Evolutionary conservation across 2,329 filamentous ascomycete genomes (phyloP), one percentile per base, ranked within the genome.

Genomic region (Venturia nashicola): DNA sequence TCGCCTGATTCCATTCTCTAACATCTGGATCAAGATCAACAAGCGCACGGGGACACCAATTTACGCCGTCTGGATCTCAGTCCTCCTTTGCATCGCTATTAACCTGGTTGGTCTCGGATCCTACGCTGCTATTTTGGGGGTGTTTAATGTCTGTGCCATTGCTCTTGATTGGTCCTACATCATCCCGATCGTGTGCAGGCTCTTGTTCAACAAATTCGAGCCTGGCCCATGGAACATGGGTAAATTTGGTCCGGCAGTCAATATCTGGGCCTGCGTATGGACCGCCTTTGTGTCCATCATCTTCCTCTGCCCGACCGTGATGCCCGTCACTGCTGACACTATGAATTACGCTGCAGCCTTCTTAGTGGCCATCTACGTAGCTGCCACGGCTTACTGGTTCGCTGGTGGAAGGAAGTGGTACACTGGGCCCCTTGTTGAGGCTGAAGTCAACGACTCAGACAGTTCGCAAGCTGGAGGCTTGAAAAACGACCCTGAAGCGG

Each of bases 181-280:
- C 71, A 83, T 84, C 65, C 82, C 82, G 36, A 82, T 84, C 68
- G 72, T 87, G 23, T 89, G 88, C 77, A 86, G 86, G 78, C 78
- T 81, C 39, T 87, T 88, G 77, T 88, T 88, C 66, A 85, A 86
- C 16, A 64, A 64, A 32, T 84, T 67, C 55, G 60, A 67, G 60
- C 65, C 64, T 7, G 66, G 66, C 32, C 66, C 66, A 16, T 67
- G 65, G 63, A 43, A 68, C 57, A 62, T 68, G 65, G 67, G 67
- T 20, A 64, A 60, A 32, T 40, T 65, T 32, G 61, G 57, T 18
- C 61, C 23, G 9, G 57, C 36, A 8, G 63, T 68, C 44, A 68
- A 68, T 48, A 51, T 59, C 9, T 68, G 64, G 62, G 67, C 66
- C 11, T 65, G 64, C 57, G 5, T 65, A 5, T 67, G 66, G 66